Evolutionary conservation across 2,329 filamentous ascomycete species (phyloP).

Genomic region (Dactylellina haptotyla): DNA sequence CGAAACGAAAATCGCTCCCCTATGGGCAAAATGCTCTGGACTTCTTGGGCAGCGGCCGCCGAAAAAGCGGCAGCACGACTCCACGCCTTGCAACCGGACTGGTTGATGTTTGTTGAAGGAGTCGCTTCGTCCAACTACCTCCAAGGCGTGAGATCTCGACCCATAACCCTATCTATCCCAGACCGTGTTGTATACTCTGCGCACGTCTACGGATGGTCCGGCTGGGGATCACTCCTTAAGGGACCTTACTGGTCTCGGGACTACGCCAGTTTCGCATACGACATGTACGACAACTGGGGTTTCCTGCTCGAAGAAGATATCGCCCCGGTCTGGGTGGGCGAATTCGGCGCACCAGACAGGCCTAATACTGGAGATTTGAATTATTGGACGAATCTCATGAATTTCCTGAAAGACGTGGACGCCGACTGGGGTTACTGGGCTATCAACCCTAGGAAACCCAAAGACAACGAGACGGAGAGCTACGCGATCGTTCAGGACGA

Average conservation of each 20-base stretch:
- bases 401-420: slow-evolving; percentile 69
- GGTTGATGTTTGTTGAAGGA: slow-evolving; percentile 75
- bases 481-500: slow-evolving; percentile 73
- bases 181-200: slow-evolving; percentile 73
- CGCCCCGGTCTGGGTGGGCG: slow-evolving; percentile 75
- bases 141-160: slow-evolving; percentile 67
- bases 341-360: slow-evolving; percentile 70
- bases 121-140: slow-evolving; percentile 75
- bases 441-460: slow-evolving; percentile 73
- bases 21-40: slow-evolving; percentile 76
- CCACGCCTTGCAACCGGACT: slow-evolving; percentile 70
- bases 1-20: slow-evolving; percentile 75
- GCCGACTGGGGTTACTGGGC: slow-evolving; percentile 78
- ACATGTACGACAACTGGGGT: slow-evolving; percentile 74
- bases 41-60: slow-evolving; percentile 71
- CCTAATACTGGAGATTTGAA: slow-evolving; percentile 70
- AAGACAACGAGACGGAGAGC: slow-evolving; percentile 68
- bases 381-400: slow-evolving; percentile 74
- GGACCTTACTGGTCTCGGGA: slow-evolving; percentile 71
- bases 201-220: slow-evolving; percentile 76
- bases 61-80: slow-evolving; percentile 72
- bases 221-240: slow-evolving; percentile 70
- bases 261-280: slow-evolving; percentile 71
- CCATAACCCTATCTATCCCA: slow-evolving; percentile 68
- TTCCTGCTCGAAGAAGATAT: slow-evolving; percentile 69